Percentiles rank a stretch among this genome's conserved stretches.
phyloP scores from a whole-genome alignment of 2,329 filamentous ascomycete genomes.

The Corynespora cassiicola region DNA sequence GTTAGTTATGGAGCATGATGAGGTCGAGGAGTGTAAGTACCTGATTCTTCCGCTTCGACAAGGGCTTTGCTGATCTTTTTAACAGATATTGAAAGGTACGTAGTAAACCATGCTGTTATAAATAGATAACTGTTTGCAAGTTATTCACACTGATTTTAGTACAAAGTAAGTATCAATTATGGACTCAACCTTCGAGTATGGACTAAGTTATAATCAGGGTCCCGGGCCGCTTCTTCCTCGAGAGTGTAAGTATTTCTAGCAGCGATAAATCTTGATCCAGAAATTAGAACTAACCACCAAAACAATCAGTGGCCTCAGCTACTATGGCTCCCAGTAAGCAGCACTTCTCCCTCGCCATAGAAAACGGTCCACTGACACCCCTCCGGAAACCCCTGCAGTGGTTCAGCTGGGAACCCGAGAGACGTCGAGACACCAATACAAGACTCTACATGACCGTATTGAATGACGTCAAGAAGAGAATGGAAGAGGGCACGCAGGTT shows the following conservation, averaged over 20 bases:
- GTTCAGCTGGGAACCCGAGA: conserved; percentile 14
- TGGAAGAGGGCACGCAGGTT: conserved; percentile 12
- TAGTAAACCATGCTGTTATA: conserved; percentile 10
- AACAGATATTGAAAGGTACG: conserved; percentile 12
- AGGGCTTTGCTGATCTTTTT: conserved; percentile 10
- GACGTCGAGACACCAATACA: conserved; percentile 13
- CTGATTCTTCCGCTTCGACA: conserved; percentile 9
- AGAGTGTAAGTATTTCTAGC: conserved; percentile 10
- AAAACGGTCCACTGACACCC: conserved; percentile 9
- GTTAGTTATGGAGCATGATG: conserved; percentile 11
- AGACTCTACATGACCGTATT: conserved; percentile 14
- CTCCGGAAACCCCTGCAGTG: conserved; percentile 13
- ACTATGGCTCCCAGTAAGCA: conserved; percentile 14
- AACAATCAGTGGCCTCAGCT: conserved; percentile 10
- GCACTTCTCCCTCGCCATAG: conserved; percentile 9
- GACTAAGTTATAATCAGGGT: conserved; percentile 10
- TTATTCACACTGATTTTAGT: conserved; percentile 9
- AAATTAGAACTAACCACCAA: conserved; percentile 12
- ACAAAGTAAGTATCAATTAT: conserved; percentile 11
- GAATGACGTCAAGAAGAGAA: conserved; percentile 14
- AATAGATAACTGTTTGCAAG: conserved; percentile 8
- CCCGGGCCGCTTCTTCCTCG: conserved; percentile 11
- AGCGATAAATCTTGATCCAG: conserved; percentile 7
- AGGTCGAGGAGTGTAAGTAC: conserved; percentile 10
- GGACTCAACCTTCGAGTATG: conserved; percentile 5